Base-by-base conservation (phyloP, 1,284 basidiomycete species). In the Mycena sp. region DNA sequence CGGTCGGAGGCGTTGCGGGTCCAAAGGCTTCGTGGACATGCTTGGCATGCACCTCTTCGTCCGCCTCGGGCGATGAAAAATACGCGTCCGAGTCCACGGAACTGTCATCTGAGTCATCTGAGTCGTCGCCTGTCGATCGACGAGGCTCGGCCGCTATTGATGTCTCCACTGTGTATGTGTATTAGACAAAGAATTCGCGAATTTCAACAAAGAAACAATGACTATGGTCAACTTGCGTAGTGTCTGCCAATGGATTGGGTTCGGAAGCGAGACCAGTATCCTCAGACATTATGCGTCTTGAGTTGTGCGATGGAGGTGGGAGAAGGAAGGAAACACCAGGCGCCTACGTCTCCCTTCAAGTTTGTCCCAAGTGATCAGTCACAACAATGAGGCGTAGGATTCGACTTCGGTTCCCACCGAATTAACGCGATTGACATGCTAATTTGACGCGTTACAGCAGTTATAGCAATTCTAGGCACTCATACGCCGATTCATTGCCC, bases 371-470 rank as follows among this genome's bases (percentile, higher is more conserved):
- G n/a, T n/a, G 40, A 62, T 49, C 46, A 16, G 17, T 21, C 5
- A 10, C n/a, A 49, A 46, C 60, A 62, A 61, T 53, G 60, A 62
- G 60, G 60, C 60, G 41, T 61, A 23, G 40, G 44, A 56, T 61
- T 53, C 50, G 26, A 46, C 7, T 12, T 4, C 16, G 4, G 11
- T 52, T 61, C 50, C 60, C 50, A 62, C 60, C 53, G 41, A 51
- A 50, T 56, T 56, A 40, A 43, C 59, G 51, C 59, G 52, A 23
- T 35, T 32, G 25, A 6, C 26, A 41, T 29, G 53, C 59, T 38
- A 44, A 37, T 38, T 46, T 17, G 49, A 38, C 53, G 53, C 48
- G 48, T 44, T 61, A 21, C 17, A 38, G 53, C n/a, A 45, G 10
- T 12, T 16, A 29, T 6, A 2, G 19, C 30, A 35, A 23, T 41